phyloP scores from a whole-genome alignment of 2,329 filamentous ascomycete genomes.

The Ascochyta rabiei region DNA sequence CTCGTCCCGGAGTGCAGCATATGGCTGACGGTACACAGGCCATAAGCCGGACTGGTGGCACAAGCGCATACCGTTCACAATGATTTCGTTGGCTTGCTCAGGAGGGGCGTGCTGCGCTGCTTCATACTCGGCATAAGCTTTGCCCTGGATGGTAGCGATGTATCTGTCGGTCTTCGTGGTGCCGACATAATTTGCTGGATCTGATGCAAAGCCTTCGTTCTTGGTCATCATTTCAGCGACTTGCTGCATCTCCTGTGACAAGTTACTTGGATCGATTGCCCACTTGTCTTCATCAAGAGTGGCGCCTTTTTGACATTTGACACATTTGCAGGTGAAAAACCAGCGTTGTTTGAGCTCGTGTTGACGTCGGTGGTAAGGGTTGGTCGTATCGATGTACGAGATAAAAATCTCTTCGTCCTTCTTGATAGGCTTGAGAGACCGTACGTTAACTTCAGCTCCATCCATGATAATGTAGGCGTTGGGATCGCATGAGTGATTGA shows the following conservation, averaged over 20 bases:
- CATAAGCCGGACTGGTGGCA: slow-evolving; percentile 52
- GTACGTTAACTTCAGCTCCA: slow-evolving; percentile 56
- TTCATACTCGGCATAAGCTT: slow-evolving; percentile 35
- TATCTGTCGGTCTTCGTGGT: slow-evolving; percentile 31
- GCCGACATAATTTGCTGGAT: slow-evolving; percentile 36
- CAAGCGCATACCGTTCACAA: slow-evolving; percentile 50
- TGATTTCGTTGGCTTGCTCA: slow-evolving; percentile 39
- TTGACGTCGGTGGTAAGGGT: slow-evolving; percentile 58
- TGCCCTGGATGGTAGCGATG: slow-evolving; percentile 35
- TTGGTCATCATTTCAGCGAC: slow-evolving; percentile 28
- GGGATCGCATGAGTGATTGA: slow-evolving; percentile 68
- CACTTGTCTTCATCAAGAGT: slow-evolving; percentile 52
- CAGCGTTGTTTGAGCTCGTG: slow-evolving; percentile 60
- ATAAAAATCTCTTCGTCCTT: slow-evolving; percentile 65
- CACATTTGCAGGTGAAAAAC: slow-evolving; percentile 64
- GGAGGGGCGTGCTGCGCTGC: slow-evolving; percentile 28
- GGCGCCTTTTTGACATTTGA: slow-evolving; percentile 53
- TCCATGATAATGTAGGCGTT: slow-evolving; percentile 66
- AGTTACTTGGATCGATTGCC: slow-evolving; percentile 36
- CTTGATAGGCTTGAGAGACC: slow-evolving; percentile 59
- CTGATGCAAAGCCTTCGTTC: slow-evolving; percentile 18
- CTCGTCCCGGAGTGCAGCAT: slow-evolving; percentile 60
- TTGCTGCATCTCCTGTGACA: slow-evolving; percentile 32
- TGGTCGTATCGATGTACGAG: slow-evolving; percentile 65
- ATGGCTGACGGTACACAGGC: slow-evolving; percentile 61